Percentiles rank a stretch among this genome's conserved stretches.
Evolutionary conservation across 2,329 filamentous ascomycete genomes (phyloP).

Genomic region (Xylariaceae sp.): DNA sequence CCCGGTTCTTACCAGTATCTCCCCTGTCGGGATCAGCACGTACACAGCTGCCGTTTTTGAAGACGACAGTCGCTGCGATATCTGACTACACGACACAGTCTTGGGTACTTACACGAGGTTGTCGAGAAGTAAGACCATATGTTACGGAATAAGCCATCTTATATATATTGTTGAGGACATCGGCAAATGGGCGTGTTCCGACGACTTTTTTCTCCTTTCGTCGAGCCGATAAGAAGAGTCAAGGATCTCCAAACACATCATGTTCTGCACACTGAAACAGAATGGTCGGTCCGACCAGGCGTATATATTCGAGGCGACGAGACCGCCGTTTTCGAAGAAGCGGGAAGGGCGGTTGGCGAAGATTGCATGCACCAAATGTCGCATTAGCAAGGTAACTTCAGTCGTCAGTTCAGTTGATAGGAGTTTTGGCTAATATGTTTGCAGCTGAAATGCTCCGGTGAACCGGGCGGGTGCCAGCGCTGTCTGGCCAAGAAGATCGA

Average conservation of each 20-base stretch:
- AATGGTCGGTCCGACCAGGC: conserved; percentile 17
- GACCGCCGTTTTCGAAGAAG: conserved; percentile 19
- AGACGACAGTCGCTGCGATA: too few relatives aligned
- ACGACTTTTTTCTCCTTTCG: neutral
- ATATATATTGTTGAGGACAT: too few relatives aligned
- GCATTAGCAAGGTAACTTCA: conserved; percentile 21
- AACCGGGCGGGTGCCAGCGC: conserved; percentile 16
- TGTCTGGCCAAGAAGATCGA: conserved; percentile 18
- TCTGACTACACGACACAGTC: too few relatives aligned
- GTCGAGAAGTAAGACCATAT: too few relatives aligned
- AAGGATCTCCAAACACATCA: too few relatives aligned
- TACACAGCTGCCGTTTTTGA: neutral
- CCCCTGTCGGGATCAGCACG: neutral
- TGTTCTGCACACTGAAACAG: conserved; percentile 21
- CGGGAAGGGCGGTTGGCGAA: conserved; percentile 19
- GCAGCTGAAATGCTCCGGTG: conserved; percentile 20
- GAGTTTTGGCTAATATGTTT: neutral
- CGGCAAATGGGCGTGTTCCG: too few relatives aligned
- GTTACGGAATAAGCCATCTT: too few relatives aligned
- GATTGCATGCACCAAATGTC: conserved; percentile 19
- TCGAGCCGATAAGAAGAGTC: neutral
- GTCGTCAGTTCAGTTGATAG: too few relatives aligned
- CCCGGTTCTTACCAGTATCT: neutral
- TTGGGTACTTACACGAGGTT: too few relatives aligned
- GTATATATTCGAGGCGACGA: conserved; percentile 20